These are phyloP conservation scores for Tricholoma sp. DNA, from an alignment of 768 basidiomycete species.

Conservation along the genomic window DNA sequence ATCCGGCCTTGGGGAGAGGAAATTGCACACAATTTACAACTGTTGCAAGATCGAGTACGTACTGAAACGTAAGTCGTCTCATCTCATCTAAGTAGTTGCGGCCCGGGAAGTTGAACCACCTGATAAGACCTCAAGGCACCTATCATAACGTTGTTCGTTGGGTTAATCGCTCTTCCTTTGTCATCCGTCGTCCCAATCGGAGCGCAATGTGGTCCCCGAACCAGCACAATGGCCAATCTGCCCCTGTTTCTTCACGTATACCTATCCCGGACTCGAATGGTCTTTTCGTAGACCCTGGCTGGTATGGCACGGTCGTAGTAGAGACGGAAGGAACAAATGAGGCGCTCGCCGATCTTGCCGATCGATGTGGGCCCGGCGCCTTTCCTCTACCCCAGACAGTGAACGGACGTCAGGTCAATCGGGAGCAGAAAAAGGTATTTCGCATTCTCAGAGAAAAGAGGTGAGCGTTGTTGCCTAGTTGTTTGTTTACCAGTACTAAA, in stretches of 20 bases:
- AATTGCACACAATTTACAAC: slow-evolving; percentile 65
- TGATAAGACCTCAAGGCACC: slow-evolving; percentile 68
- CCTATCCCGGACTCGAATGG: slow-evolving; percentile 49
- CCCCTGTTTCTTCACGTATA: slow-evolving; percentile 26
- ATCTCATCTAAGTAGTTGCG: background rate
- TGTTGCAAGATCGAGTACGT: slow-evolving; percentile 71
- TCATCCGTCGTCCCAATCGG: slow-evolving; percentile 46
- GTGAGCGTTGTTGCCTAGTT: slow-evolving; percentile 30
- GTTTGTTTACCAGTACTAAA: slow-evolving; percentile 6
- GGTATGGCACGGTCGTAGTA: slow-evolving; percentile 80
- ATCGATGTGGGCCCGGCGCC: slow-evolving; percentile 61
- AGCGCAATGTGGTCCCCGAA: slow-evolving; percentile 26
- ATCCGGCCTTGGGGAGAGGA: slow-evolving; percentile 76
- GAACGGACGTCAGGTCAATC: slow-evolving; percentile 26
- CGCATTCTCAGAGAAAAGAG: slow-evolving; percentile 76
- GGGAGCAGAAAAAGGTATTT: slow-evolving; percentile 53
- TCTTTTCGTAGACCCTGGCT: slow-evolving; percentile 67
- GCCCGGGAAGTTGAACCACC: slow-evolving; percentile 5
- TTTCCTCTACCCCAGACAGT: slow-evolving; percentile 54
- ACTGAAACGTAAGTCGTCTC: slow-evolving; percentile 70
- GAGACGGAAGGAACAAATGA: slow-evolving; percentile 90
- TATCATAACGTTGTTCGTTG: slow-evolving; percentile 81
- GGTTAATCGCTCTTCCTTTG: slow-evolving; percentile 78
- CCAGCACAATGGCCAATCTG: slow-evolving; percentile 19
- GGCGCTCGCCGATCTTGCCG: slow-evolving; percentile 71